phyloP scores from a whole-genome alignment of 148 eudicot genomes.

The Vaccinium corymbosum region DNA sequence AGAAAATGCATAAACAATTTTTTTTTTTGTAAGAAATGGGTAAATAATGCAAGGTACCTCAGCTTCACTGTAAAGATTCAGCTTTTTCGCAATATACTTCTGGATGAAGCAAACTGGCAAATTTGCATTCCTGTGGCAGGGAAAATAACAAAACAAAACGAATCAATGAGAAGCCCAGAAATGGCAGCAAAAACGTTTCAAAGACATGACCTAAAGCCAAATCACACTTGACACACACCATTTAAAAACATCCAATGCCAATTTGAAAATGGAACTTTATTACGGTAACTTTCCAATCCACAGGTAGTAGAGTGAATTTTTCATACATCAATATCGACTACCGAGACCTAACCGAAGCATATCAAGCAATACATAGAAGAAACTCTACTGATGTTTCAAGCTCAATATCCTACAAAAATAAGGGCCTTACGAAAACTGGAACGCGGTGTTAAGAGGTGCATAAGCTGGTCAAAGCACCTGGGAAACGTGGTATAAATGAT shows the following conservation, averaged over 20 bases:
- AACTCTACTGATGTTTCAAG: neutral
- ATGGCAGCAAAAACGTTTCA: neutral
- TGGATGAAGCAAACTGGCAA: constrained; percentile 21
- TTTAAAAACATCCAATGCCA: neutral
- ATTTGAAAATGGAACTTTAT: neutral
- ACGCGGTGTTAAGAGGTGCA: neutral
- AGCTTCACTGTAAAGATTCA: constrained; percentile 26
- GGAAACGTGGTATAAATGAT: neutral
- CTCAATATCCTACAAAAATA: neutral
- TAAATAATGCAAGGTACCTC: constrained; percentile 21
- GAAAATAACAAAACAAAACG: too few species aligned
- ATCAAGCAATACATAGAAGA: neutral
- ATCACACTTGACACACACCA: neutral
- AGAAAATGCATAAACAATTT: neutral
- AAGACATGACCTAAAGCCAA: neutral
- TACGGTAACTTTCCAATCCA: neutral
- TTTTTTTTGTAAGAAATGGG: neutral
- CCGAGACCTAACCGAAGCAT: neutral
- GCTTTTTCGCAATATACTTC: constrained; percentile 25
- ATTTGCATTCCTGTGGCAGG: constrained; percentile 23
- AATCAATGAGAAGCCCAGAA: neutral
- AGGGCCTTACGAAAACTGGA: neutral
- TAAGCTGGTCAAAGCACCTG: neutral
- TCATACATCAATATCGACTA: neutral
- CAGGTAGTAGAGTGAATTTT: too few species aligned